Percentiles rank a stretch among this genome's conserved stretches.
Evolutionary conservation across 2,329 filamentous ascomycete species (phyloP).

Genomic region (Colletotrichum neosansevieriae): DNA sequence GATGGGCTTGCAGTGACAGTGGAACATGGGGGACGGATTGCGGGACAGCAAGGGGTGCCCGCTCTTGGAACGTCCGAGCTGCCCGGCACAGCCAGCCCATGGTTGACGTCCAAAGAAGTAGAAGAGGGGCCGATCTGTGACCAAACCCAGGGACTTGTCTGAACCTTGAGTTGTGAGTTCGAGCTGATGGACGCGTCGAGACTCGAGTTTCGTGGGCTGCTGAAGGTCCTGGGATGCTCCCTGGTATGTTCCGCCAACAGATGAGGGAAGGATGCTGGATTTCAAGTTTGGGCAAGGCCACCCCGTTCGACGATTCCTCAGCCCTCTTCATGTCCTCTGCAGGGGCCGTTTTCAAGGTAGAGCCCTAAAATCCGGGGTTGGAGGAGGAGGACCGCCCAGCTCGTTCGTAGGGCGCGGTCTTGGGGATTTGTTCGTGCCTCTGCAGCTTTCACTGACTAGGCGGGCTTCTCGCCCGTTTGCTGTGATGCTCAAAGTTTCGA

Average conservation of each 20-base stretch:
- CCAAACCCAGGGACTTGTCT: constrained; percentile 10
- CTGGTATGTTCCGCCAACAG: constrained; percentile 3
- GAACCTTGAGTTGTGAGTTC: constrained; percentile 20
- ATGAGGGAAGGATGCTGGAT: constrained; percentile 1
- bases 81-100: constrained; percentile 17
- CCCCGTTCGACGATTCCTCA: background rate
- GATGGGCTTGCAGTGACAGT: background rate
- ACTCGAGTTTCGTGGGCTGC: constrained; percentile 23
- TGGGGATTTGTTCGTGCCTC: background rate
- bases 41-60: background rate
- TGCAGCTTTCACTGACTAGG: background rate
- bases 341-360: constrained; percentile 3
- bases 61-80: constrained; percentile 19
- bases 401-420: background rate
- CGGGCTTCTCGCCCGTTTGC: background rate
- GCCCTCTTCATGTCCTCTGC: background rate
- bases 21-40: background rate
- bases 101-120: constrained; percentile 7
- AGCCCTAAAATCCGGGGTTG: constrained; percentile 26
- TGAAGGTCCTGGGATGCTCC: constrained; percentile 16
- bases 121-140: constrained; percentile 23
- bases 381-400: background rate
- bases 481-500: background rate
- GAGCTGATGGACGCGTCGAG: constrained; percentile 5
- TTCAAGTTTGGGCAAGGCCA: background rate